phyloP scores from a whole-genome alignment of 371 early-diverging fungal genomes.

The Lichtheimia corymbifera region DNA sequence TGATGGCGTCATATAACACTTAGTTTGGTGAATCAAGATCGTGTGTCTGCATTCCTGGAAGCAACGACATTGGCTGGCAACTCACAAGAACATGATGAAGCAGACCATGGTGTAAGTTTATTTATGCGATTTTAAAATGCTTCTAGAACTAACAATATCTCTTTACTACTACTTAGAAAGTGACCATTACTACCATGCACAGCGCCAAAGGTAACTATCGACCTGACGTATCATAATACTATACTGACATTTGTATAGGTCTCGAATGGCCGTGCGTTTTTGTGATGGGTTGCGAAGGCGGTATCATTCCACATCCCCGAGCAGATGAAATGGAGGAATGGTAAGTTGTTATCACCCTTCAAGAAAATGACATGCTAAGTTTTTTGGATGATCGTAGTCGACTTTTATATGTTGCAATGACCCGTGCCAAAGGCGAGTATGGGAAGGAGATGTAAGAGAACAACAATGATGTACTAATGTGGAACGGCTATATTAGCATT shows the following conservation, averaged over 20 bases:
- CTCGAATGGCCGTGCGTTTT: slow-evolving; percentile 71
- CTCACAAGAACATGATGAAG: slow-evolving; percentile 32
- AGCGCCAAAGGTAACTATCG: slow-evolving; percentile 48
- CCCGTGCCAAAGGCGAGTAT: slow-evolving; percentile 21
- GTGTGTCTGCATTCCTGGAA: slow-evolving; percentile 33
- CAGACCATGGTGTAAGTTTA: slow-evolving; percentile 20
- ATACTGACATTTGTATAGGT: slow-evolving; percentile 24
- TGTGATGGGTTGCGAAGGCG: slow-evolving; percentile 51
- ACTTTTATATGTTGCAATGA: slow-evolving; percentile 25
- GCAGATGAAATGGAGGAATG: slow-evolving; percentile 33
- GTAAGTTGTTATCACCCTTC: slow-evolving; percentile 12
- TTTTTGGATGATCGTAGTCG: slow-evolving; percentile 11
- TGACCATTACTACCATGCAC: slow-evolving; percentile 62
- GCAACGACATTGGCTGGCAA: slow-evolving; percentile 24
- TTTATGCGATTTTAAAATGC: not conserved
- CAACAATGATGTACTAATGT: not conserved
- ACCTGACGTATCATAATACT: not conserved
- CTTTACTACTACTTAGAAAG: slow-evolving; percentile 30
- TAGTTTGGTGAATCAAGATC: slow-evolving; percentile 7
- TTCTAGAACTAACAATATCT: slow-evolving; percentile 5
- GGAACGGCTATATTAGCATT: slow-evolving; percentile 7
- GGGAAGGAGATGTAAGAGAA: not conserved
- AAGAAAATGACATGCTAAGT: not conserved
- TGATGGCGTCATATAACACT: not conserved
- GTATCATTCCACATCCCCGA: slow-evolving; percentile 46